Base-by-base conservation (phyloP, 257 asterid species). In the Nicotiana benthamiana region DNA sequence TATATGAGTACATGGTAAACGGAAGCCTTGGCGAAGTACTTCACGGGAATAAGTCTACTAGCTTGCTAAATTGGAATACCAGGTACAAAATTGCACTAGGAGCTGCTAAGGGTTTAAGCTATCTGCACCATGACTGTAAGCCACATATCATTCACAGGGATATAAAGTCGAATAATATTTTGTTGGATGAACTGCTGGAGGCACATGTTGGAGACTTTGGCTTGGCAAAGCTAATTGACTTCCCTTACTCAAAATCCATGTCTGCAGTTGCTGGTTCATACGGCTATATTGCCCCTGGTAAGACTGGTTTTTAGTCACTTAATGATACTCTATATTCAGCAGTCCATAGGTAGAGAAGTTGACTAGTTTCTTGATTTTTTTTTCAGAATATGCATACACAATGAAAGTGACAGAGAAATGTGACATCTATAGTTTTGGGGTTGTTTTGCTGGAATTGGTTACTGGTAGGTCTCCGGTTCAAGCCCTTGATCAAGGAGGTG, bases 201-300 rank as follows among this genome's bases (percentile, higher is more conserved):
- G 92, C 98, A 6, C 98, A 94, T 84, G 97, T 94, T 0, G 98
- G 97, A 28, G 98, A 94, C 86, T 94, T 94, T 63, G 98, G 98
- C 53, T 84, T 94, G 89, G 98, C 98, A 4, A 94, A 94, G 88
- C 62, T 92, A 88, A 87, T 94, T 46, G 97, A 94, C 72, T 86
- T 94, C 80, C 83, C 97, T 12, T 83, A 82, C 81, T 92, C 98
- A 18, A 92, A 89, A 75, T 92, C 98, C 86, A 90, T 94, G 97
- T 94, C 98, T 63, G 95, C 95, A 32, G 97, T 94, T 43, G 98
- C 98, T 60, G 98, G 98, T 82, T 94, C 98, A 12, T 94, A 94
- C 82, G 98, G 98, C 75, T 94, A 94, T 86, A 94, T 94, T 66
- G 97, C 98, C 61, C 98, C 98, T n/a, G 98, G 98, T 94, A 89